Evolutionary conservation across 495 filamentous ascomycete species (phyloP).

Genomic region (Hamigera avellanea): DNA sequence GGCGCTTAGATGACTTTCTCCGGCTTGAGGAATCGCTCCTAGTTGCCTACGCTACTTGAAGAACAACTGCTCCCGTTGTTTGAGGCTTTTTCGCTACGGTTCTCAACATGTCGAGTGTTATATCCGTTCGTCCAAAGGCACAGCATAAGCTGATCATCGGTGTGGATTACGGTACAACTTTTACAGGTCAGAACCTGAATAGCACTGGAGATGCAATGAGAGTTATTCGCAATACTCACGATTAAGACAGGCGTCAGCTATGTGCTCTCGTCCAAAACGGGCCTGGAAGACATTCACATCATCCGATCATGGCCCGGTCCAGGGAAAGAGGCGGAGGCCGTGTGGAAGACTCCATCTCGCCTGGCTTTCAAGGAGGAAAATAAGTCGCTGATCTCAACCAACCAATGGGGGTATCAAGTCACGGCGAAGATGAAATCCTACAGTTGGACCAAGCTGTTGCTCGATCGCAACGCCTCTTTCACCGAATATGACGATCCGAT

Average conservation of each 20-base stretch:
- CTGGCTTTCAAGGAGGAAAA: slow-evolving; percentile 1
- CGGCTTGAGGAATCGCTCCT: too few species aligned
- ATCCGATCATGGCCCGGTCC: slow-evolving; percentile 1
- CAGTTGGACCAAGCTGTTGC: slow-evolving; percentile 14
- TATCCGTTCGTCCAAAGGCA: too few species aligned
- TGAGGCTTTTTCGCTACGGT: too few species aligned
- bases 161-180: slow-evolving; percentile 34
- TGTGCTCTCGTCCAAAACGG: not conserved
- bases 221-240: too few species aligned
- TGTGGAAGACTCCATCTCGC: not conserved
- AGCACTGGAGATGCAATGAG: too few species aligned
- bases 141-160: slow-evolving; percentile 11
- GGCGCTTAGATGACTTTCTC: too few species aligned
- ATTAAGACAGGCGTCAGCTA: not conserved
- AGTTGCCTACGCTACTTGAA: too few species aligned
- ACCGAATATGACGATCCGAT: slow-evolving; percentile 6
- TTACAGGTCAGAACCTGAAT: slow-evolving; percentile 7
- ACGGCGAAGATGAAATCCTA: slow-evolving; percentile 3
- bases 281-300: not conserved
- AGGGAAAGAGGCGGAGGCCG: not conserved
- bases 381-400: not conserved
- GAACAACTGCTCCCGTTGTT: too few species aligned
- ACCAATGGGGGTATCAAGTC: slow-evolving; percentile 3
- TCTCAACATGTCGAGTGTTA: too few species aligned
- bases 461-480: slow-evolving; percentile 3